Evolutionary conservation across 106 monocot species (phyloP).

Genomic region (Dendrobium nobile): DNA sequence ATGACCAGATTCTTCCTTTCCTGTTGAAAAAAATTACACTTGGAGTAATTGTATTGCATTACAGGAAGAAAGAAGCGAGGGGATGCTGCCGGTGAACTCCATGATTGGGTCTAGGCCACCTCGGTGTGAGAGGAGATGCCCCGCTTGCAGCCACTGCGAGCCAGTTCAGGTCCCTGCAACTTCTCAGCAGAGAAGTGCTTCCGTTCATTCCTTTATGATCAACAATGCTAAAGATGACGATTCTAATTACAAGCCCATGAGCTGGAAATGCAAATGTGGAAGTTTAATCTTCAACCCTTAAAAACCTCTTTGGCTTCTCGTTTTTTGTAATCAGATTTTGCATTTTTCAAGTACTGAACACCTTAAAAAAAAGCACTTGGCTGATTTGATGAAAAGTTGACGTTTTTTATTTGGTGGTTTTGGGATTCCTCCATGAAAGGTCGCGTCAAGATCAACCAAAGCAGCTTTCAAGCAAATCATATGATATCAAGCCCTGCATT

Average conservation of each 20-base stretch:
- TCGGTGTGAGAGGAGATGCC: slow-evolving; percentile 38
- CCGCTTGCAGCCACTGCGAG: slow-evolving; percentile 34
- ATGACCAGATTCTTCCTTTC: neutral
- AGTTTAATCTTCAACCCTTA: slow-evolving; percentile 10
- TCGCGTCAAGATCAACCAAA: neutral
- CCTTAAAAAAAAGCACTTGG: neutral
- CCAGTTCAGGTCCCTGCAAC: slow-evolving; percentile 41
- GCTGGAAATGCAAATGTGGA: slow-evolving; percentile 16
- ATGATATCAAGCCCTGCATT: neutral
- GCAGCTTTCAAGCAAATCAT: slow-evolving; percentile 4
- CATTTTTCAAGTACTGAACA: neutral
- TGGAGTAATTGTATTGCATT: neutral
- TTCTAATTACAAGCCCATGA: slow-evolving; percentile 12
- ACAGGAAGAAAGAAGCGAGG: slow-evolving; percentile 7
- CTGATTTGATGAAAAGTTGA: neutral
- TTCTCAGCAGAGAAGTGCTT: neutral
- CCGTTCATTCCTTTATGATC: neutral
- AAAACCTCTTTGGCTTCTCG: neutral
- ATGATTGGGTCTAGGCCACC: slow-evolving; percentile 61
- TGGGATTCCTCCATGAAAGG: neutral
- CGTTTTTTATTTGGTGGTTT: neutral
- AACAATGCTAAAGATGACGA: neutral
- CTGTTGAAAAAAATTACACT: neutral
- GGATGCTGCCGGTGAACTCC: slow-evolving; percentile 5
- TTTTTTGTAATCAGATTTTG: neutral